phyloP scores from a whole-genome alignment of 1,284 basidiomycete species.

The Papiliotrema laurentii region DNA sequence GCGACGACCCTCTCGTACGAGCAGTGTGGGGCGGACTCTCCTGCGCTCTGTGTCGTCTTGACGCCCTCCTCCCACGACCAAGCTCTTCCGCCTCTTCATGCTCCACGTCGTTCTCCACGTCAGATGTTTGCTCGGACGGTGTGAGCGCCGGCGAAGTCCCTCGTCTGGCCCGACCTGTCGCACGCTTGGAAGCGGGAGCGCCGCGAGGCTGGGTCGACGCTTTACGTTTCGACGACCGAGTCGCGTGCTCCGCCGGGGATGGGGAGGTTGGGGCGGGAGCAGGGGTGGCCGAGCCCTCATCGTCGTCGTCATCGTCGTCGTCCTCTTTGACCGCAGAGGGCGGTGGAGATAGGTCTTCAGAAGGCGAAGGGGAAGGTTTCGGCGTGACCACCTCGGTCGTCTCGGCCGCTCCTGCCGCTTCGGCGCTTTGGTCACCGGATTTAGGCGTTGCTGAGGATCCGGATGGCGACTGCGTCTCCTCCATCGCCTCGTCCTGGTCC shows the following conservation, averaged over 20 bases:
- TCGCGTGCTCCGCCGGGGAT: not conserved
- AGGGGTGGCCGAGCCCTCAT: not conserved
- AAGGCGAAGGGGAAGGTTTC: not conserved
- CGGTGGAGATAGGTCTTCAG: not conserved
- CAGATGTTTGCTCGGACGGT: constrained; percentile 6
- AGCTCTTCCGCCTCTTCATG: constrained; percentile 12
- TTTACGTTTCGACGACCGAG: constrained; percentile 30
- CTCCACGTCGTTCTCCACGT: constrained; percentile 10
- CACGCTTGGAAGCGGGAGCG: constrained; percentile 23
- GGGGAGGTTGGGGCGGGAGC: constrained; percentile 5
- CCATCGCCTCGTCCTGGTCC: too few species aligned
- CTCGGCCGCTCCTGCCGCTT: too few species aligned
- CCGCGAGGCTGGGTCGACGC: constrained; percentile 17
- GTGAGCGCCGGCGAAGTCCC: constrained; percentile 8
- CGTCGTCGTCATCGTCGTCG: too few species aligned
- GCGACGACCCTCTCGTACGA: constrained; percentile 19
- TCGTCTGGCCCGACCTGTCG: constrained; percentile 14
- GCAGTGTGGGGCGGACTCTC: constrained; percentile 18
- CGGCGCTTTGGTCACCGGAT: too few species aligned
- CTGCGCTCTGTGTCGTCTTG: constrained; percentile 8
- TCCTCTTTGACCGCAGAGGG: not conserved
- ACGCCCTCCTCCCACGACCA: constrained; percentile 18
- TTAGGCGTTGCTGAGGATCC: too few species aligned
- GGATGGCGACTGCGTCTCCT: too few species aligned
- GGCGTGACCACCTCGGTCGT: too few species aligned